phyloP scores from a whole-genome alignment of 1,284 basidiomycete species.

The Malassezia dermatis region DNA sequence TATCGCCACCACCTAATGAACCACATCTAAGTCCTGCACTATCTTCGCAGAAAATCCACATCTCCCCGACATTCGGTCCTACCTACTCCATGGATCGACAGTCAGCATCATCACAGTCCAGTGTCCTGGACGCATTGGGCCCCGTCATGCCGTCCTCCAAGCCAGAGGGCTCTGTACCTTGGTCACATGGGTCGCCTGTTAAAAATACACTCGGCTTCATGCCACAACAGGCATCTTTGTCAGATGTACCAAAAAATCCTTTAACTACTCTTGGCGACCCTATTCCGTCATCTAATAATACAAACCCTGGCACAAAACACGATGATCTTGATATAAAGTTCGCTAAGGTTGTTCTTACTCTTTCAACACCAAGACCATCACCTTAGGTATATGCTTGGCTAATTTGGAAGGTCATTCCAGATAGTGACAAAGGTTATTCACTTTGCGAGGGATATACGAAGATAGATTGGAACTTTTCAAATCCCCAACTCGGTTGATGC shows the following conservation, averaged over 20 bases:
- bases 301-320: neutral
- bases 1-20: neutral
- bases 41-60: neutral
- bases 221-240: neutral
- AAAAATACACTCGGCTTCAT: neutral
- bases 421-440: neutral
- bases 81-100: neutral
- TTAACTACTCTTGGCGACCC: neutral
- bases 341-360: slow-evolving; percentile 10
- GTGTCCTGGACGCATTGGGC: neutral
- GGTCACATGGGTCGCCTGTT: neutral
- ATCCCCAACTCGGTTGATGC: too few relatives aligned
- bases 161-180: neutral
- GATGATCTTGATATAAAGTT: neutral
- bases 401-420: neutral
- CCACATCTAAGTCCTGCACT: neutral
- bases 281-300: neutral
- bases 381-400: neutral
- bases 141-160: neutral
- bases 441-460: too few relatives aligned
- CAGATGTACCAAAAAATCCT: neutral
- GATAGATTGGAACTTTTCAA: too few relatives aligned
- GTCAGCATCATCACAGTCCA: neutral
- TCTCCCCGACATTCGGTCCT: neutral
- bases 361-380: neutral